Evolutionary conservation across 208 protist species (phyloP), one percentile per base, ranked within the genome.

Genomic region (Porcisia hertigi): DNA sequence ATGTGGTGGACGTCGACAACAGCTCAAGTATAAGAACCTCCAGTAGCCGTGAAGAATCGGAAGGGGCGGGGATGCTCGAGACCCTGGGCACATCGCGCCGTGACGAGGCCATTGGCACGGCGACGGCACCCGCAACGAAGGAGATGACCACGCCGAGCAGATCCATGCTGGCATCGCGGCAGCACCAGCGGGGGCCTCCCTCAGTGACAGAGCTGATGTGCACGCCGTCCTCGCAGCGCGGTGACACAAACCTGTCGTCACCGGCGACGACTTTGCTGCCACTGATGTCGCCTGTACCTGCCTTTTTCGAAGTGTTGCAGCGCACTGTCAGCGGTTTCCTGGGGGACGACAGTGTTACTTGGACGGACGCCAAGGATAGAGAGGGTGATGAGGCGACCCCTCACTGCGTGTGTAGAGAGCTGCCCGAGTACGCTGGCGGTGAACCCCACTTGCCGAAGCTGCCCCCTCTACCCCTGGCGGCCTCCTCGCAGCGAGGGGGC

Each of bases 281-380:
- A 0, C 12, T 43, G 36, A 7, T 65, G 54, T 81, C 77, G 0
- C 77, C 77, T 11, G 53, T 76, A 20, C 77, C 77, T 8, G 71
- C 71, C 64, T 76, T 81, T 34, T 81, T 81, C 16, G 71, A n/a
- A 58, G 65, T 53, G 53, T 41, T 76, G 55, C 77, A 76, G 62
- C 77, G 64, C 52, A 64, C 63, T 1, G 63, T 72, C 20, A 47
- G 36, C 11, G 60, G 62, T 18, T 60, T 25, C n/a, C 45, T 55
- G 41, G 45, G 23, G 65, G n/a, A 18, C 45, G 45, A 55, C 45
- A 34, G 65, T 12, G 65, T n/a, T 47, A 43, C 62, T 30, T 25
- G 16, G 14, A 34, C 39, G 0, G 60, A 47, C 5, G 18, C n/a
- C 5, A 36, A n/a, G 18, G 23, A 58, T 8, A 18, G n/a, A 2